Evolutionary conservation across 176 grass and related monocot genomes (phyloP).

Genomic region (Elymus sibiricus): DNA sequence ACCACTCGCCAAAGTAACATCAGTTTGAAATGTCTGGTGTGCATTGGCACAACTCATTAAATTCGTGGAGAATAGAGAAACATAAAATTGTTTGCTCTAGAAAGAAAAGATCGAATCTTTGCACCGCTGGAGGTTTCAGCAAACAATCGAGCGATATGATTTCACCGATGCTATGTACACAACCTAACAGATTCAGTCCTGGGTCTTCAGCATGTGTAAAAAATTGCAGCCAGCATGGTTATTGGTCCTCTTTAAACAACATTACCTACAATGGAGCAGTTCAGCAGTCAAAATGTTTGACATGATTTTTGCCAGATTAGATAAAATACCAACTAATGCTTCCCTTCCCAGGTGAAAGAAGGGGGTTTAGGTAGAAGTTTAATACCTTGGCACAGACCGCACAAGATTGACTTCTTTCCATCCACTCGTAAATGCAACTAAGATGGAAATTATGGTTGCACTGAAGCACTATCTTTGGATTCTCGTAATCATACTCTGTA

Average conservation of each 20-base stretch:
- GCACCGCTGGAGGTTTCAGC: slow-evolving; percentile 17
- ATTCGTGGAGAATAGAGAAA: not conserved
- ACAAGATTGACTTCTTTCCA: slow-evolving; percentile 77
- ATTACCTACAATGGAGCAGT: slow-evolving; percentile 35
- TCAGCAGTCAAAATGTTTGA: not conserved
- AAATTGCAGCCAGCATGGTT: slow-evolving; percentile 12
- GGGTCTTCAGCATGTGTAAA: slow-evolving; percentile 5
- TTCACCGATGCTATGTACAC: slow-evolving; percentile 36
- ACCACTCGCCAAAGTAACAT: not conserved
- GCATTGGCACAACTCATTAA: slow-evolving; percentile 8
- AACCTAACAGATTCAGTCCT: slow-evolving; percentile 4
- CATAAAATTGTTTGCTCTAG: not conserved
- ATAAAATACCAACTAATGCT: not conserved
- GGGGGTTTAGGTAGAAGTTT: slow-evolving; percentile 11
- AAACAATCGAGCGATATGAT: slow-evolving; percentile 30
- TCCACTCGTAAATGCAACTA: slow-evolving; percentile 86
- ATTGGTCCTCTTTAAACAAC: slow-evolving; percentile 50
- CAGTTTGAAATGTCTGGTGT: not conserved
- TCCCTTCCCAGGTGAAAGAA: slow-evolving; percentile 9
- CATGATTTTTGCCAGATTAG: not conserved
- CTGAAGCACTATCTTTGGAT: slow-evolving; percentile 57
- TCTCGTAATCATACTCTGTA: slow-evolving; percentile 61
- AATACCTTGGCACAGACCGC: slow-evolving; percentile 63
- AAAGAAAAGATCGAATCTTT: slow-evolving; percentile 2
- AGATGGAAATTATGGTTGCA: slow-evolving; percentile 81